Conservation (phyloP, 257 asterid species). For the Thymus mandschuricus region DNA sequence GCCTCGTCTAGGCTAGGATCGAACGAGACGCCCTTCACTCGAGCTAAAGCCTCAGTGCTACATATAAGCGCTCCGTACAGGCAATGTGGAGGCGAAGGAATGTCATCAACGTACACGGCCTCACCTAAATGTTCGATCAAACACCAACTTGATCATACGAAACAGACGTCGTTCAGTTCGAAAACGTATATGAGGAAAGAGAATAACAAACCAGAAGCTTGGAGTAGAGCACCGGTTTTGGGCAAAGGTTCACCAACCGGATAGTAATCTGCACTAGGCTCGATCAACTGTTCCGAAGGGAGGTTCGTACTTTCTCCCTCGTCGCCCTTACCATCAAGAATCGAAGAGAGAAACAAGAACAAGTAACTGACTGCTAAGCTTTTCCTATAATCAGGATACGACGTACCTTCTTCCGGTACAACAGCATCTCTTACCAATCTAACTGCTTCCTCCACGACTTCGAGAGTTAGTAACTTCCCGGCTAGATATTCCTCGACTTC, state of each 20-base stretch:
- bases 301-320: not conserved
- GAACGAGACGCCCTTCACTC: constrained; percentile 25
- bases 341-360: constrained; percentile 12
- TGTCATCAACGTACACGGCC: constrained; percentile 32
- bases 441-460: constrained; percentile 22
- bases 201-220: constrained; percentile 31
- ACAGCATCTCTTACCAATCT: constrained; percentile 21
- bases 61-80: constrained; percentile 26
- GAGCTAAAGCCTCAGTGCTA: constrained; percentile 33
- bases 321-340: not conserved
- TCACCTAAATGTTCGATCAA: constrained; percentile 24
- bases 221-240: constrained; percentile 24
- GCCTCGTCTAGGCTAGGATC: not conserved
- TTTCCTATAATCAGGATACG: constrained; percentile 27
- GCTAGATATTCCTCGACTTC: constrained; percentile 23
- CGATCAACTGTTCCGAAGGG: constrained; percentile 19
- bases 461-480: constrained; percentile 2
- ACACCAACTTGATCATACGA: not conserved
- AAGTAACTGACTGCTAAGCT: constrained; percentile 31
- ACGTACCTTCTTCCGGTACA: constrained; percentile 23
- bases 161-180: not conserved
- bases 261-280: constrained; percentile 12
- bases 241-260: constrained; percentile 29
- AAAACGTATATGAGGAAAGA: not conserved
- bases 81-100: constrained; percentile 29